A percentile compares a stretch with the other conserved stretches of the same genome.
Evolutionary conservation across 2,329 filamentous ascomycete species (phyloP).

Genomic region (Tolypocladium nubicola): DNA sequence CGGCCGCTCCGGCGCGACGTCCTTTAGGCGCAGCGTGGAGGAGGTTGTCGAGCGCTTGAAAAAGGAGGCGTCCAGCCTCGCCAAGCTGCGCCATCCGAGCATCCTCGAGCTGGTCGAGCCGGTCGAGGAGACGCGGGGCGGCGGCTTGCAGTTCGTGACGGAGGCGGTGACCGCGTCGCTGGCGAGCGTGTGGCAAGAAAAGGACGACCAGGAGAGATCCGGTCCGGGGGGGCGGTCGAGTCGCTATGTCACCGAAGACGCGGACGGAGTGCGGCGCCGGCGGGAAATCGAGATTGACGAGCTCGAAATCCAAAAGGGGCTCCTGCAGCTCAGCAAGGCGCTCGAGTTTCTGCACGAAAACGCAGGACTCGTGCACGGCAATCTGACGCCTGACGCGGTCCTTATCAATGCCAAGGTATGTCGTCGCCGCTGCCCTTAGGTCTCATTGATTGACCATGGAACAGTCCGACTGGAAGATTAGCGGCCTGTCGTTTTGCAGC

Average conservation of each 20-base stretch:
- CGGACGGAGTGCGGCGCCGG: constrained; percentile 60
- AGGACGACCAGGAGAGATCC: constrained; percentile 72
- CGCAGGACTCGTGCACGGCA: constrained; percentile 85
- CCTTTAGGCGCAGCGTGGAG: constrained; percentile 71
- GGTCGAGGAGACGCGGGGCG: constrained; percentile 84
- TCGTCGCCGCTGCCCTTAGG: constrained; percentile 15
- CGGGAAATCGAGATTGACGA: constrained; percentile 91
- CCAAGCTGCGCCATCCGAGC: constrained; percentile 80
- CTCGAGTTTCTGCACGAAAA: constrained; percentile 94
- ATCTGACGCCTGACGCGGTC: constrained; percentile 86
- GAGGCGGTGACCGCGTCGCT: constrained; percentile 87
- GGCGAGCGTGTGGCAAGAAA: constrained; percentile 70
- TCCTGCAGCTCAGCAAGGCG: constrained; percentile 87
- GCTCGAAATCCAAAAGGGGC: constrained; percentile 91
- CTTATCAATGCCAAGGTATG: constrained; percentile 84
- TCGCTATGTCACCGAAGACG: constrained; percentile 71
- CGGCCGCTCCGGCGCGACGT: constrained; percentile 40
- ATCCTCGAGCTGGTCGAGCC: constrained; percentile 90
- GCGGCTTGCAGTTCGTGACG: constrained; percentile 90
- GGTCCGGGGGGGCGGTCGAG: constrained; percentile 61
- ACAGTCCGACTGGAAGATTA: constrained; percentile 95
- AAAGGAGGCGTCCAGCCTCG: constrained; percentile 82
- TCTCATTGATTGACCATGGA: constrained; percentile 16
- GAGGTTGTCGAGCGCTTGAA: constrained; percentile 86
- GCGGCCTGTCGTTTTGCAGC: constrained; percentile 82